Base-by-base conservation (phyloP, 78 protist species). In the Paulinella micropora region DNA sequence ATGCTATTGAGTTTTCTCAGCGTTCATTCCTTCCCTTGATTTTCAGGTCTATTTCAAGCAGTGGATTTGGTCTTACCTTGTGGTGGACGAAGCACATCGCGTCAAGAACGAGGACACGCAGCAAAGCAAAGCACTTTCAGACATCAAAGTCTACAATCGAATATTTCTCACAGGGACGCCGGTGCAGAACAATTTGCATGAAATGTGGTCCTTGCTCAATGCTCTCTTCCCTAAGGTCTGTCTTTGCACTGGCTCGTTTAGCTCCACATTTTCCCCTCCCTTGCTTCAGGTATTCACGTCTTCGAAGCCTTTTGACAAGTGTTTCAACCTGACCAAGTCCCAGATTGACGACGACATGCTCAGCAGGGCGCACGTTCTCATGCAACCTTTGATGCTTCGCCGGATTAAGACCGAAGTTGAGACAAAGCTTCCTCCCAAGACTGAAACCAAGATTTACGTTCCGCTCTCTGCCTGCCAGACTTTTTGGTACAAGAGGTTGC, bases 81-180 rank as follows among this genome's bases (percentile, higher is more conserved):
- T 96, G 34, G 81, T 96, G 32, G 98, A 96, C 87, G 98, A 96
- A 86, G 98, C 96, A 32, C 98, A 96, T 82, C 91, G 94, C 31
- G 77, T 94, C 84, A 95, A 95, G 90, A 93, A 92, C 85, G 41
- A 67, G 64, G 6, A 15, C 26, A 32, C 84, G 84, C 84, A 31
- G 38, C 6, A 31, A 32, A 31, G 38, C 29, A 15, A 81, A 29
- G 84, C 84, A 9, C 84, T 81, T 15, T 29, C 28, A 28, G 28
- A 81, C 34, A 32, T 81, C 15, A 15, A 15, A 29, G 6, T 15
- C 37, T 31, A 9, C 37, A 4, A 15, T 28, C 28, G 84, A 15
- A 15, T 94, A 9, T 90, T 92, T 36, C 90, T 92, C 34, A 92
- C 91, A 31, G 93, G 93, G 37, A 92, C 93, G 64, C 93, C 93